These are phyloP conservation scores for Westerdykella sp. DNA, from an alignment of 2,329 filamentous ascomycete species.

Conservation along the genomic window DNA sequence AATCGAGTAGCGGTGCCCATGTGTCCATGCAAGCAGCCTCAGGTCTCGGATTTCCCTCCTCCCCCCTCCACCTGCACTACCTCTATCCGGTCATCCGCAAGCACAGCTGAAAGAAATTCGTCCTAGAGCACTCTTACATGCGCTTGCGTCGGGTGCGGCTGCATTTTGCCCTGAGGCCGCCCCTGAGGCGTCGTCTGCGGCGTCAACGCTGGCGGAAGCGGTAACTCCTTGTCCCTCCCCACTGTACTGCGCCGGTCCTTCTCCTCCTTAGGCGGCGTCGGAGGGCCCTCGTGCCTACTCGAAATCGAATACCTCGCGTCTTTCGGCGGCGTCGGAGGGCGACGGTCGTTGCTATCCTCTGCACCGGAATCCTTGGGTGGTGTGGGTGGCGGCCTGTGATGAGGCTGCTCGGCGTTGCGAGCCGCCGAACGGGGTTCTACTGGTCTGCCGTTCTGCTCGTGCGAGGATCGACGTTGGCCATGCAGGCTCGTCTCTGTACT, in stretches of 20 bases:
- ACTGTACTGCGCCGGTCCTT: constrained; percentile 15
- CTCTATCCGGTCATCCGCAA: too few species aligned
- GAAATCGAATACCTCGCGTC: constrained; percentile 19
- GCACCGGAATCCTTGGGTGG: constrained; percentile 38
- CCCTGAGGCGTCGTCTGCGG: too few species aligned
- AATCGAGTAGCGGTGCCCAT: too few species aligned
- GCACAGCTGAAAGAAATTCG: too few species aligned
- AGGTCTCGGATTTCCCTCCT: too few species aligned
- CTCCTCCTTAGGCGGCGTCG: constrained; percentile 38
- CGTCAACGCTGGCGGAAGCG: constrained; percentile 10
- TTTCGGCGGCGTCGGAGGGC: constrained; percentile 37
- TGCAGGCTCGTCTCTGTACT: constrained; percentile 20
- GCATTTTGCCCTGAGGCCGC: too few species aligned
- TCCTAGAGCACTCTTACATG: constrained; percentile 27
- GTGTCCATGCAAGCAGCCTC: too few species aligned
- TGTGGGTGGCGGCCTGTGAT: constrained; percentile 39
- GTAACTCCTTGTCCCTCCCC: constrained; percentile 29
- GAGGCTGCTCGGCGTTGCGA: constrained; percentile 16
- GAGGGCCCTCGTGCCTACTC: constrained; percentile 28
- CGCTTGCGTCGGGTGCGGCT: constrained; percentile 17
- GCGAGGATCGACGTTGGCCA: constrained; percentile 18
- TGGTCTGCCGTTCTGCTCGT: constrained; percentile 11
- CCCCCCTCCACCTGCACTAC: too few species aligned
- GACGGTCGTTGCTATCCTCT: constrained; percentile 15
- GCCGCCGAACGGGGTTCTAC: constrained; percentile 9